Evolutionary conservation across 169 alveolate species (phyloP).

Genomic region (Eimeria acervulina): DNA sequence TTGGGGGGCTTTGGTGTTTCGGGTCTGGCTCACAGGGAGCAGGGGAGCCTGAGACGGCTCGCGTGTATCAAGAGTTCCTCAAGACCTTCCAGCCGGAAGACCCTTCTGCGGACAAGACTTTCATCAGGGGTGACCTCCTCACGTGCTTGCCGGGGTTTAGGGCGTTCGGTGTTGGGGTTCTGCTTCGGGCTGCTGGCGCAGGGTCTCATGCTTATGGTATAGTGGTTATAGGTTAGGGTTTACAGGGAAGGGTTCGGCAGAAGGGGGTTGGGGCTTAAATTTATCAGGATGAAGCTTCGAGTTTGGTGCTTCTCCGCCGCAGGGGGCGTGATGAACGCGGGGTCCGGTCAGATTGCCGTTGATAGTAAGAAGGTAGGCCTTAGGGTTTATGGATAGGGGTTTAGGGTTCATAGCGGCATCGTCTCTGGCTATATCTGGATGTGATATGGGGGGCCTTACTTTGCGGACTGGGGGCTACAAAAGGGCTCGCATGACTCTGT

Average conservation of each 20-base stretch:
- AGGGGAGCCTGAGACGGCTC: conserved; percentile 72
- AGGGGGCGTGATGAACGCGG: conserved; percentile 74
- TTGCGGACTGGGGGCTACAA: background rate
- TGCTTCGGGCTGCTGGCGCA: background rate
- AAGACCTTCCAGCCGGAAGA: conserved; percentile 76
- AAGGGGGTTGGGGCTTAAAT: background rate
- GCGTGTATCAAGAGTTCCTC: conserved; percentile 75
- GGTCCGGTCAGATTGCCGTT: conserved; percentile 59
- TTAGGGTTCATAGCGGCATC: background rate
- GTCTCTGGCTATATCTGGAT: background rate
- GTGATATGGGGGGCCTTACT: background rate
- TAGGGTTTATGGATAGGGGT: background rate
- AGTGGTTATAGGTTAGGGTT: background rate
- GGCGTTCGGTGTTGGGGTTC: background rate
- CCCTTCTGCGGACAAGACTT: conserved; percentile 74
- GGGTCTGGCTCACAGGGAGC: conserved; percentile 30
- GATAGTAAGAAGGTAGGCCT: conserved; percentile 65
- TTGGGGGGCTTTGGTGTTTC: background rate
- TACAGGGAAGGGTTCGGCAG: background rate
- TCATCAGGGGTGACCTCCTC: conserved; percentile 50
- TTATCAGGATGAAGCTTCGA: background rate
- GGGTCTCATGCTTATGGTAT: background rate
- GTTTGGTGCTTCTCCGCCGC: background rate
- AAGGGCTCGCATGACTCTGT: background rate
- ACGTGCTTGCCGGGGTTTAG: background rate